Conservation (phyloP, 495 filamentous ascomycete species). For the Cenococcum geophilum region DNA sequence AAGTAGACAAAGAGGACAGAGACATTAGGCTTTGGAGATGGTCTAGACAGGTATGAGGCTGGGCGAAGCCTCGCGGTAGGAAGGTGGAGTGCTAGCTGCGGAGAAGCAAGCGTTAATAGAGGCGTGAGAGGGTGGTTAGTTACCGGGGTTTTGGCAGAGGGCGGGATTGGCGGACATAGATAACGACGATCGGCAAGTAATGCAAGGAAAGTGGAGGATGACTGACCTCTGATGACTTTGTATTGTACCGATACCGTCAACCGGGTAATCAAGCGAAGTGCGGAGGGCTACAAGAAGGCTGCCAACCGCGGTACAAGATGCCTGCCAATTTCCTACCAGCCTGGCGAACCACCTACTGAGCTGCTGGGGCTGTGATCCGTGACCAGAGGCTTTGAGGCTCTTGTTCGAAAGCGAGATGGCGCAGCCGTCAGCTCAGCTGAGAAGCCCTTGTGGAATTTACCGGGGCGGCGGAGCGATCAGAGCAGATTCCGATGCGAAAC, state of each 20-base stretch:
- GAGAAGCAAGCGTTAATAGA: slow-evolving; percentile 7
- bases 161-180: slow-evolving; percentile 25
- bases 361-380: background rate
- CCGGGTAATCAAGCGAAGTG: slow-evolving; percentile 20
- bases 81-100: slow-evolving; percentile 3
- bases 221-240: slow-evolving; percentile 28
- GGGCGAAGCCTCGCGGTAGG: slow-evolving; percentile 1
- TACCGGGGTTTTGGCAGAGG: slow-evolving; percentile 23
- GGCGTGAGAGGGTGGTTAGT: background rate
- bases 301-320: background rate
- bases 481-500: background rate
- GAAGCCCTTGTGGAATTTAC: background rate
- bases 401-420: background rate
- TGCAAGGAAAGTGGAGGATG: slow-evolving; percentile 26
- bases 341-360: too few relatives aligned
- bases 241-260: slow-evolving; percentile 25
- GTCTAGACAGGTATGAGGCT: too few relatives aligned
- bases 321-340: too few relatives aligned
- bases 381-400: background rate
- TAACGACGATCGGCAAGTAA: slow-evolving; percentile 18
- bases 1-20: too few relatives aligned
- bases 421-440: slow-evolving; percentile 3
- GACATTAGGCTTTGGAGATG: too few relatives aligned
- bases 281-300: slow-evolving; percentile 4
- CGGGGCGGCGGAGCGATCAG: background rate